Evolutionary conservation across 2,329 filamentous ascomycete genomes (phyloP).

Genomic region (Golovinomyces cichoracearum): DNA sequence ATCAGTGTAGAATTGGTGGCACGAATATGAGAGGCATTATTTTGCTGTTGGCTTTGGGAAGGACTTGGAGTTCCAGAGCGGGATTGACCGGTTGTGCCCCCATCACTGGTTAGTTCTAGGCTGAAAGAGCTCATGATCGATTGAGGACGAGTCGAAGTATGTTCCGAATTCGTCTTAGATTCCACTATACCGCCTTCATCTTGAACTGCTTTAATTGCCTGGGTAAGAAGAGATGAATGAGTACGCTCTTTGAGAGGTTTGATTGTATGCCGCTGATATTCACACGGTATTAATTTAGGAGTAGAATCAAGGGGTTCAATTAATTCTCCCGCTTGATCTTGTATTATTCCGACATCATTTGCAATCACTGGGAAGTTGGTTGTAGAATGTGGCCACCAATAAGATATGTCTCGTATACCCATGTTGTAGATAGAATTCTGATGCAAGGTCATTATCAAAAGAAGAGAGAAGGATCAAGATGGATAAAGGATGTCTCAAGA

Average conservation of each 20-base stretch:
- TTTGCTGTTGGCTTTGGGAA: background rate
- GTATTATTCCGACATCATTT: slow-evolving; percentile 42
- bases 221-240: slow-evolving; percentile 48
- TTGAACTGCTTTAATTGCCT: slow-evolving; percentile 35
- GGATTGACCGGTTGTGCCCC: slow-evolving; percentile 70
- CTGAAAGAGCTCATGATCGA: slow-evolving; percentile 59
- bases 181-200: slow-evolving; percentile 33
- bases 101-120: slow-evolving; percentile 79
- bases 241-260: slow-evolving; percentile 28
- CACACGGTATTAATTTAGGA: slow-evolving; percentile 23
- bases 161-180: slow-evolving; percentile 17
- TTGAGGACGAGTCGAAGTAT: slow-evolving; percentile 15
- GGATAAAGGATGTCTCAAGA: background rate
- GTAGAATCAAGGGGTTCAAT: slow-evolving; percentile 39
- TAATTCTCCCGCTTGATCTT: slow-evolving; percentile 30
- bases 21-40: background rate
- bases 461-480: slow-evolving; percentile 1
- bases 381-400: slow-evolving; percentile 22
- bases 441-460: slow-evolving; percentile 3
- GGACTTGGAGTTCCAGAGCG: slow-evolving; percentile 71
- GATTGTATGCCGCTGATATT: slow-evolving; percentile 14
- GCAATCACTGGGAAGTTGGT: slow-evolving; percentile 13
- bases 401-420: slow-evolving; percentile 18
- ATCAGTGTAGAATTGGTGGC: slow-evolving; percentile 6
- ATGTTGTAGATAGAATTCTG: slow-evolving; percentile 6